A percentile compares a stretch with the other conserved stretches of the same genome.
Conservation (phyloP, 331 rosid species). For the Cydonia oblonga region DNA sequence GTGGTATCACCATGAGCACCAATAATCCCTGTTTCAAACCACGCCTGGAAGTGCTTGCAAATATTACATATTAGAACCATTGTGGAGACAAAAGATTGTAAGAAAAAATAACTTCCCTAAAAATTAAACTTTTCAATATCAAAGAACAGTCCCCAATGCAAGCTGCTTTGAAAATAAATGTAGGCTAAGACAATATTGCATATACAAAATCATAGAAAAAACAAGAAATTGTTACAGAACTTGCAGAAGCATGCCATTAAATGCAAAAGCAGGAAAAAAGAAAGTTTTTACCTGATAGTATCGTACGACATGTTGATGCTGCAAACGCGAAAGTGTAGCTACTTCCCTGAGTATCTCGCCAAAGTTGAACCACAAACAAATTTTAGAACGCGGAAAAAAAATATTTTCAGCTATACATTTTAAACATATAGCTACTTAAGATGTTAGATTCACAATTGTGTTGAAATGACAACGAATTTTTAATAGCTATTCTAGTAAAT, state of each 20-base stretch:
- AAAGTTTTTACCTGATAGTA: slow-evolving; percentile 71
- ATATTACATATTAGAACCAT: slow-evolving; percentile 18
- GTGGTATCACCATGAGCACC: slow-evolving; percentile 48
- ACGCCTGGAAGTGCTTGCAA: slow-evolving; percentile 59
- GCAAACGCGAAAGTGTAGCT: slow-evolving; percentile 95
- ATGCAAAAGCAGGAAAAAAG: neutral
- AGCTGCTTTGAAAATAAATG: neutral
- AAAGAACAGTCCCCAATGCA: neutral
- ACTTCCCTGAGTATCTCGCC: slow-evolving; percentile 69
- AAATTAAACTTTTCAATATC: too few species aligned
- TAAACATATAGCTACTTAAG: neutral
- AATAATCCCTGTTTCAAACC: slow-evolving; percentile 82
- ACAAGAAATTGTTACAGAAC: neutral
- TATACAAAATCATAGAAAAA: neutral
- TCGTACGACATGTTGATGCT: slow-evolving; percentile 94
- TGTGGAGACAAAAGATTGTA: slow-evolving; percentile 4
- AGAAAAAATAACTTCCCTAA: neutral
- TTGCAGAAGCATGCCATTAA: neutral
- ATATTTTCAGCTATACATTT: neutral
- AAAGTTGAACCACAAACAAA: slow-evolving; percentile 18
- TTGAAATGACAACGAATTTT: neutral
- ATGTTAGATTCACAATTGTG: neutral
- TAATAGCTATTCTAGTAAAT: too few species aligned
- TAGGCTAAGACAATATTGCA: neutral
- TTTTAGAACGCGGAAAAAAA: slow-evolving; percentile 1